A percentile compares a stretch with the other conserved stretches of the same genome.
phyloP scores from a whole-genome alignment of 495 filamentous ascomycete genomes.

The Hyaloscypha variabilis region DNA sequence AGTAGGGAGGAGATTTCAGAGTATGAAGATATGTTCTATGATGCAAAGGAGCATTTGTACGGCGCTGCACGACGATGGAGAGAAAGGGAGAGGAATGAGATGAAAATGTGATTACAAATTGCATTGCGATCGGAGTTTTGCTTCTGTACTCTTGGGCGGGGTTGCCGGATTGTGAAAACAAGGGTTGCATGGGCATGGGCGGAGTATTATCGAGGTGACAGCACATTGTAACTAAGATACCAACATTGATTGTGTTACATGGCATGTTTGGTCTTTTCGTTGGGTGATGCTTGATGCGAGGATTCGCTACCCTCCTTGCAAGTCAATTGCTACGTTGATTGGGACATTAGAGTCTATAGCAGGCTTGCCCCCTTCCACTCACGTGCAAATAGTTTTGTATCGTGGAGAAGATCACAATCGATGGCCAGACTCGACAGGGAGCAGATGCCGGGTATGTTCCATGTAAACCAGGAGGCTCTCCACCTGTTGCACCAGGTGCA shows the following conservation, averaged over 20 bases:
- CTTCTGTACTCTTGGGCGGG: not conserved
- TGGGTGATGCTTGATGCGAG: not conserved
- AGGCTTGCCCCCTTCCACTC: no score
- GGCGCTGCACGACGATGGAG: slow-evolving; percentile 57
- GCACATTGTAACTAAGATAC: slow-evolving; percentile 15
- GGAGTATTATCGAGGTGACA: slow-evolving; percentile 11
- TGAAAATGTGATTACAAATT: slow-evolving; percentile 17
- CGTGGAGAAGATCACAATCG: no score
- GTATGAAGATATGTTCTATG: slow-evolving; percentile 69
- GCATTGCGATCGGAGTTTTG: slow-evolving; percentile 28
- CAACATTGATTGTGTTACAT: slow-evolving; percentile 11
- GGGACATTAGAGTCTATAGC: no score
- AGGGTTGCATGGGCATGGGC: slow-evolving; percentile 8
- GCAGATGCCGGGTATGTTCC: not conserved
- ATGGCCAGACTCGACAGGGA: not conserved
- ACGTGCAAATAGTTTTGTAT: not conserved
- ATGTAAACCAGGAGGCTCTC: not conserved
- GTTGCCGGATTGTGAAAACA: slow-evolving; percentile 4
- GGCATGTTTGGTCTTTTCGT: not conserved
- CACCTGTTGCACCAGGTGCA: no score
- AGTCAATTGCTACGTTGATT: no score
- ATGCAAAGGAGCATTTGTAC: slow-evolving; percentile 65
- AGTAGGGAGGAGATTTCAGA: slow-evolving; percentile 54
- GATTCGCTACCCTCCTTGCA: no score
- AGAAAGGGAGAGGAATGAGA: not conserved